Evolutionary conservation across 345 rosid species (phyloP), one percentile per base, ranked within the genome.

Genomic region (thale cress (Arabidopsis thaliana)): DNA sequence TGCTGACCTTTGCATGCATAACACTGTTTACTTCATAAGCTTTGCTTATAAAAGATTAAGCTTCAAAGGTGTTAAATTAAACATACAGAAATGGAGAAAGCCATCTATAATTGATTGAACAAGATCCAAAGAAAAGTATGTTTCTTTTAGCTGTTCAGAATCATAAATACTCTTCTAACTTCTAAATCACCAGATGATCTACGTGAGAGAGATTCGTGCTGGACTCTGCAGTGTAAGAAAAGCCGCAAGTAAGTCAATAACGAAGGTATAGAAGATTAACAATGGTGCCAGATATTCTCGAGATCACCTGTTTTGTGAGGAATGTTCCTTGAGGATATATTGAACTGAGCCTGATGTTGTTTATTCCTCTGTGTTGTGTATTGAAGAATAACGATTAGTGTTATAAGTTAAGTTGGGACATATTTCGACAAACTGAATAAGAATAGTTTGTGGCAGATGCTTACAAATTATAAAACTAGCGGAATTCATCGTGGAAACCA

Each of bases 401-500:
- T 52, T 56, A 25, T 6, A 60, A 41, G 5, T 59, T 41, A 30
- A 41, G 5, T 59, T 41, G 22, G 22, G 5, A 75, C 56, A 42
- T 34, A 8, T 60, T 4, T 33, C 8, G 12, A 42, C 49, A 60
- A 24, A 65, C 4, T 36, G 7, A 42, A 53, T 20, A 53, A 7
- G n/a, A 65, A n/a, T 63, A 30, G 52, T 14, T 23, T 51, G 57
- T 56, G 62, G 55, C 65, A 49, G 63, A 65, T 59, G 36, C 73
- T 65, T 72, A 85, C 88, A 61, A 69, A 40, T 25, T 38, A 37
- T 44, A 28, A 69, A 57, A 65, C 84, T 82, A 93, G 73, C 97
- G 96, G 82, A 96, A 91, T 84, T 93, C 99, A 5, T 96, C 99
- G 3, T 91, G 98, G 71, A 68, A 76, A 53, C 79, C 79, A 73